These are phyloP conservation scores for Saccharomycopsis fermentans DNA, from an alignment of 805 yeast genomes.

Conservation along the genomic window DNA sequence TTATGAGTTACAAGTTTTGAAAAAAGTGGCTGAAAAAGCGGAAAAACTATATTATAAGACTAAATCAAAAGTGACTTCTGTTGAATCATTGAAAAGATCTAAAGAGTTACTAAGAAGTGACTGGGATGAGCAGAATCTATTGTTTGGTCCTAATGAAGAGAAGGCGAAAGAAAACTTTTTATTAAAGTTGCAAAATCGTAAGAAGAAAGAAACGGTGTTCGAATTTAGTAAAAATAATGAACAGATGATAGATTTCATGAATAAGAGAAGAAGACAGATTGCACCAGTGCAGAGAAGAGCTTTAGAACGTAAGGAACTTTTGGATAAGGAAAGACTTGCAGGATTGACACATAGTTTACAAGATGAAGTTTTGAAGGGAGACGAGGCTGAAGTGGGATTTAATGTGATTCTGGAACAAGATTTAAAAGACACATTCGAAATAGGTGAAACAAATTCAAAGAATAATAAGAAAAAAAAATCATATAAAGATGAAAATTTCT, in stretches of 20 bases:
- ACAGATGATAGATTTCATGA: conserved; percentile 73
- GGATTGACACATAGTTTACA: conserved; percentile 67
- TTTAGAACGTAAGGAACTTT: conserved; percentile 51
- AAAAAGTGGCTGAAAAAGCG: conserved; percentile 72
- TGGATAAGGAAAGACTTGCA: conserved; percentile 64
- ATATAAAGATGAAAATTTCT: conserved; percentile 69
- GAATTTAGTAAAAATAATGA: conserved; percentile 71
- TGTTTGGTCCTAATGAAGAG: conserved; percentile 62
- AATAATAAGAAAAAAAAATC: conserved; percentile 31
- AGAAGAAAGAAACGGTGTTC: conserved; percentile 82
- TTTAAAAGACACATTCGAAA: conserved; percentile 39
- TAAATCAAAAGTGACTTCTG: conserved; percentile 67
- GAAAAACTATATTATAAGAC: conserved; percentile 82
- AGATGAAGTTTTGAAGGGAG: conserved; percentile 48
- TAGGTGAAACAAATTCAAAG: conserved; percentile 34
- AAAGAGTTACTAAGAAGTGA: conserved; percentile 63
- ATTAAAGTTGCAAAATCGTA: conserved; percentile 58
- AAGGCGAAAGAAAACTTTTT: conserved; percentile 64
- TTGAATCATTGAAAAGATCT: conserved; percentile 75
- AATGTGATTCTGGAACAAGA: conserved; percentile 34
- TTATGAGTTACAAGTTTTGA: conserved; percentile 56
- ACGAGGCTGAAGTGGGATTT: conserved; percentile 27
- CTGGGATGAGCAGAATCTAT: conserved; percentile 83
- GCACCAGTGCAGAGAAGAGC: conserved; percentile 83
- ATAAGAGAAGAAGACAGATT: conserved; percentile 71